Conservation (phyloP, 768 basidiomycete species). For the Trametes punicea region DNA sequence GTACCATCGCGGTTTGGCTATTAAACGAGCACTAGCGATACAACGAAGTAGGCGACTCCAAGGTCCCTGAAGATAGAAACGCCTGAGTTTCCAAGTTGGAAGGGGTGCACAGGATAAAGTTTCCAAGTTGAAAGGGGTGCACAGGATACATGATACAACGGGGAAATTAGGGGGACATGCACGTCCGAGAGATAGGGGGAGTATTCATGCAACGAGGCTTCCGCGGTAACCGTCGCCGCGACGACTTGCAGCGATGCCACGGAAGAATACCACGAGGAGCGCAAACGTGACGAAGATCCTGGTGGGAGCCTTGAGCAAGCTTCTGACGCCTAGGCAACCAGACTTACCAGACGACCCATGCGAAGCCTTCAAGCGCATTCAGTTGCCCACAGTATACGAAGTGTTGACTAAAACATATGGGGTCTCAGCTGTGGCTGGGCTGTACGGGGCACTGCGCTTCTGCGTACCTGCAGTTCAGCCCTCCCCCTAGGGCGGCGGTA, state of each 20-base stretch:
- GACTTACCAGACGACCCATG: slow-evolving; percentile 71
- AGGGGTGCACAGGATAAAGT: not conserved
- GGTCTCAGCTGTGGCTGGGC: not conserved
- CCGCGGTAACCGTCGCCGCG: slow-evolving; percentile 69
- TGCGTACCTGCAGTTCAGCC: slow-evolving; percentile 63
- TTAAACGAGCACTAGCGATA: slow-evolving; percentile 2
- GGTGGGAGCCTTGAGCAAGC: not conserved
- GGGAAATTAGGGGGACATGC: too few relatives aligned
- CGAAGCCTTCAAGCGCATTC: slow-evolving; percentile 71
- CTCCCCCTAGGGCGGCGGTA: slow-evolving; percentile 63
- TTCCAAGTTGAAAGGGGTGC: not conserved
- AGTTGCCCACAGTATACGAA: slow-evolving; percentile 70
- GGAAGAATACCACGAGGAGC: slow-evolving; percentile 54
- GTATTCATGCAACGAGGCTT: slow-evolving; percentile 37
- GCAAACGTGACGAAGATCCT: slow-evolving; percentile 67
- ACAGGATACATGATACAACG: not conserved
- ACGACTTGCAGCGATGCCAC: slow-evolving; percentile 55
- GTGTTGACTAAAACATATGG: slow-evolving; percentile 32
- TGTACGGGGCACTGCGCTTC: too few relatives aligned
- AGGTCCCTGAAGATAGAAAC: not conserved
- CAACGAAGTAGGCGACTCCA: not conserved
- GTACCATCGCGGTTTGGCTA: not conserved
- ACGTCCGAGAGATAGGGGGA: too few relatives aligned
- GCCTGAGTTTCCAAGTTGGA: not conserved
- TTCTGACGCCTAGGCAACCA: too few relatives aligned